Base-by-base conservation (phyloP, 1,139 yeast species). In the Debaryomyces udenii region DNA sequence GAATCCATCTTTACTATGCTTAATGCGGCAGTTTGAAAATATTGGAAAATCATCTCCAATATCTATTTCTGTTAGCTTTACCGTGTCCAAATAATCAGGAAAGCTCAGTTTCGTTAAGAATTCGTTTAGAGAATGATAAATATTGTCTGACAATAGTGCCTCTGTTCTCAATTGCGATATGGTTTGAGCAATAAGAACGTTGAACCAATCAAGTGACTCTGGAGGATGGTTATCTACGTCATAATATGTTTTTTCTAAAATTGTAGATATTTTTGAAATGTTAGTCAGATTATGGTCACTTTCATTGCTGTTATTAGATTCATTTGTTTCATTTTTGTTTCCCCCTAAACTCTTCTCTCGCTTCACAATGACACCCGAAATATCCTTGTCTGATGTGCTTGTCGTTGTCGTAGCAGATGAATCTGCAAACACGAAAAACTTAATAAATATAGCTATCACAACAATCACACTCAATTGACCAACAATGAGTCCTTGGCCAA, bases 1-100 rank as follows among this genome's bases (percentile, higher is more conserved):
- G 1, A 64, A 51, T 11, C 64, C 66, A 38, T 79, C 73, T n/a
- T 59, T 56, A 43, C 68, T 76, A 48, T 83, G 83, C 46, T 75
- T 76, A 20, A 94, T 87, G 37, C 96, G 77, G 64, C 99, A 93
- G 59, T 94, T 93, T 45, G 96, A 86, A 59, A 93, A 87, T 37
- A 93, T 88, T 1, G 99, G 99, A 57, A 84, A 94, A 60, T 91
- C 97, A 57, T 90, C 89, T 28, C 99, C 99, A 44, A 93, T 83
- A 56, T 91, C 94, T 23, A 93, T 80, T 54, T 91, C 98, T 1
- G 94, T 87, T 38, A 94, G 81, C 46, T 76, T 78, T 33, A 93
- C 83, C 18, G 78, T 76, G 55, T 86, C 97, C 40, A 94, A 64
- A 60, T 83, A 93, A 43, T 86, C 93, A 1, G 97, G 97, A 38